These are phyloP conservation scores for Xylariaceae sp. DNA, from an alignment of 2,329 filamentous ascomycete species.

Conservation along the genomic window DNA sequence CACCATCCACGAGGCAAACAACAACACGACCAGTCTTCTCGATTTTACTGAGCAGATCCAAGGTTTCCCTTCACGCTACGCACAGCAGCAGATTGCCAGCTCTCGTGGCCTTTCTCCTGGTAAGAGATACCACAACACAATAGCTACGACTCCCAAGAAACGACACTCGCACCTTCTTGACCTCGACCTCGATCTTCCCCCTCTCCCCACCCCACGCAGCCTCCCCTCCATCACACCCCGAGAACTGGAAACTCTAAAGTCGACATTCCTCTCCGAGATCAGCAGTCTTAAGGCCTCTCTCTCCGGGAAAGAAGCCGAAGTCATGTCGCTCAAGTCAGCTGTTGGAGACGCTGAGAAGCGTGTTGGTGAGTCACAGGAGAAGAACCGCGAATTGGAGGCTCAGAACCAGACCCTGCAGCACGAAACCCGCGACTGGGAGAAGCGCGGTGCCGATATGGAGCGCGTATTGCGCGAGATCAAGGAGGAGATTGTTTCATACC, in stretches of 20 bases:
- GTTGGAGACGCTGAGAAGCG: constrained; percentile 88
- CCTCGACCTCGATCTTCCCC: constrained; percentile 87
- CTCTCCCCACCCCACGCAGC: constrained; percentile 86
- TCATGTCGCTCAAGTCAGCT: constrained; percentile 80
- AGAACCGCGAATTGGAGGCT: constrained; percentile 72
- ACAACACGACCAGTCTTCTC: constrained; percentile 73
- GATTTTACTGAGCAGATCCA: constrained; percentile 79
- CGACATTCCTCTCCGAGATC: constrained; percentile 85
- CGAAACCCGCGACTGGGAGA: constrained; percentile 82
- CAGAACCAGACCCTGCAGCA: constrained; percentile 68
- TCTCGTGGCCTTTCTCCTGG: constrained; percentile 45
- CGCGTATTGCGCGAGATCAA: constrained; percentile 74
- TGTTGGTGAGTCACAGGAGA: constrained; percentile 81
- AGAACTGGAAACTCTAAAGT: constrained; percentile 91
- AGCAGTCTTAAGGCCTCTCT: constrained; percentile 90
- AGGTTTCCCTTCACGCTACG: constrained; percentile 26
- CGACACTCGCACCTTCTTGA: constrained; percentile 72
- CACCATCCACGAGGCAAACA: constrained; percentile 38
- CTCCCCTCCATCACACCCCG: constrained; percentile 87
- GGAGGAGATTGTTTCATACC: constrained; percentile 73
- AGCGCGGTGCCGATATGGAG: constrained; percentile 82
- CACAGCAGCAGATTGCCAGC: constrained; percentile 40
- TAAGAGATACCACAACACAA: constrained; percentile 26
- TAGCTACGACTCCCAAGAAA: constrained; percentile 47
- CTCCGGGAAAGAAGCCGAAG: constrained; percentile 90